Base-by-base conservation (phyloP, 1,284 basidiomycete species). In the Uromyces viciae-fabae region DNA sequence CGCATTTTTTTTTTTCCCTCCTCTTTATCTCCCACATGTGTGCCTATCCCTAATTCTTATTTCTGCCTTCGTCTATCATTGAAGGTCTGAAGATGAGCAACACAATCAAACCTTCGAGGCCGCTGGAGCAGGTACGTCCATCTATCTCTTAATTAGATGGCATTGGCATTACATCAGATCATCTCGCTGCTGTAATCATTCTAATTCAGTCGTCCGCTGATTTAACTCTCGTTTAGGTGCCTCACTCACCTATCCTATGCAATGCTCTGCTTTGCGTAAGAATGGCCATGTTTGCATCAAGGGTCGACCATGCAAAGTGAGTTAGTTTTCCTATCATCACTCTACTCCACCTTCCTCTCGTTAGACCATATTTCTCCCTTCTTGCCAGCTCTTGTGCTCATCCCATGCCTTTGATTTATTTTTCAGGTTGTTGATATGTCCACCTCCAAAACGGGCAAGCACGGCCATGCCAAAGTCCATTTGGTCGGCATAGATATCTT, bases 381-480 rank as follows among this genome's bases (percentile, higher is more conserved):
- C 22, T 28, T 9, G n/a, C 58, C 58, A 14, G 22, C 58, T 25
- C 58, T 68, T n/a, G n/a, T n/a, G n/a, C 38, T 69, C 7, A 42
- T 19, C 9, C 8, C 9, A 7, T 14, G 9, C 49, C 1, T 31
- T 46, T 14, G 31, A 36, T 8, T 4, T 28, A 46, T 38, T 75
- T 36, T 54, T 19, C 79, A 85, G 90, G 96, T 97, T 88, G 92
- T 78, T 36, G 94, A 88, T 85, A 99, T 99, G 96, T 98, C 95
- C 83, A 99, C 97, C 89, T 99, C 96, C 87, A 99, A 99, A 91
- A 97, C 94, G 77, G 95, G 94, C 75, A 87, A 87, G 91, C 96
- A 98, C 90, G 96, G 96, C 86, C 97, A 99, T 90, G 96, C 97
- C 88, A 99, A 99, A 89, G 96, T 98, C 87, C 94, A 99, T 89